Conservation (phyloP, 352 stramenopile species). For the Phytopythium litorale region DNA sequence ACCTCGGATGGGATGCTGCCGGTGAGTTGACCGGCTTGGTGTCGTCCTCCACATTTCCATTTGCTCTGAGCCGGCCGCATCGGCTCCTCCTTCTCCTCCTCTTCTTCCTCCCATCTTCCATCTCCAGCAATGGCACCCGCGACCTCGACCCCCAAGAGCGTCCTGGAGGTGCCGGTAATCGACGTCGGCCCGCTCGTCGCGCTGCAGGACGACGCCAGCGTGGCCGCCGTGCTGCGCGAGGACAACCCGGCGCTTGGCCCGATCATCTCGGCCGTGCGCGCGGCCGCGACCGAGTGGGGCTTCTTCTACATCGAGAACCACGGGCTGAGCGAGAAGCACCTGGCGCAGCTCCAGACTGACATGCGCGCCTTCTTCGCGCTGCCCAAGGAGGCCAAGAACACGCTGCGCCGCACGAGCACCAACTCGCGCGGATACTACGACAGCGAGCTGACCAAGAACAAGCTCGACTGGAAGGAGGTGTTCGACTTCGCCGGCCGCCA, state of each 20-base stretch:
- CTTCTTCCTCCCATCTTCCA: background rate
- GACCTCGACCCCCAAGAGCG: background rate
- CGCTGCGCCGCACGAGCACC: conserved; percentile 46
- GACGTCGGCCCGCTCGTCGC: conserved; percentile 25
- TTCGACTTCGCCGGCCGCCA: conserved; percentile 43
- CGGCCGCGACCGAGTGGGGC: conserved; percentile 64
- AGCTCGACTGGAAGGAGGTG: conserved; percentile 84
- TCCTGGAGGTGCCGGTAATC: conserved; percentile 22
- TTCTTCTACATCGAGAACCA: conserved; percentile 90
- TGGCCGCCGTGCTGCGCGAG: conserved; percentile 8
- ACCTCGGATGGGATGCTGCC: too few species aligned
- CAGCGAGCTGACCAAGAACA: conserved; percentile 89
- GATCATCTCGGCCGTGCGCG: conserved; percentile 29
- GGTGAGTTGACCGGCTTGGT: too few species aligned
- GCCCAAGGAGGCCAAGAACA: conserved; percentile 41
- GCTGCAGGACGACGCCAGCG: conserved; percentile 12
- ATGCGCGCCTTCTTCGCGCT: conserved; percentile 74
- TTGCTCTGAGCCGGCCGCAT: too few species aligned
- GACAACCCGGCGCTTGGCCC: conserved; percentile 5
- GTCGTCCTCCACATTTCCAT: too few species aligned
- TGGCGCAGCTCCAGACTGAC: conserved; percentile 42
- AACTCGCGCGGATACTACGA: conserved; percentile 89
- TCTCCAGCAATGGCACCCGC: background rate
- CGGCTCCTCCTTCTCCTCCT: too few species aligned
- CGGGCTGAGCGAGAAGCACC: conserved; percentile 37